These are phyloP conservation scores for Candida quercuum DNA, from an alignment of 805 yeast genomes.

Conservation along the genomic window DNA sequence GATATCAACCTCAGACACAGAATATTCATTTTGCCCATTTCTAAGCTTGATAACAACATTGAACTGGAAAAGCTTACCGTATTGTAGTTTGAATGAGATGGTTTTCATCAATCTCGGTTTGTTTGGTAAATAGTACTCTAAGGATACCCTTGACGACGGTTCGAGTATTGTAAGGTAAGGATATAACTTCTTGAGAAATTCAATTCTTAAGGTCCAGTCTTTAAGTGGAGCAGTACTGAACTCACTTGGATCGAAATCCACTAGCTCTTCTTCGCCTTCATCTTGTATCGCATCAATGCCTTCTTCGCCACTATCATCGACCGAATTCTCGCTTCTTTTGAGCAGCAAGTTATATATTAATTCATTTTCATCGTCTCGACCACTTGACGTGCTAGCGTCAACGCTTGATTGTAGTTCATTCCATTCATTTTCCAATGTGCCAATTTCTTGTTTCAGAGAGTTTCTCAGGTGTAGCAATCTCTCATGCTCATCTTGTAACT, in stretches of 20 bases:
- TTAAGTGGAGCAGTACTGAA: conserved; percentile 17
- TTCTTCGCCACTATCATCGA: conserved; percentile 8
- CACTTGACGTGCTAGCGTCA: conserved; percentile 5
- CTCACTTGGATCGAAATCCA: conserved; percentile 7
- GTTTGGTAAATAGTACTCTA: conserved; percentile 9
- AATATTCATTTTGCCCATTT: conserved; percentile 8
- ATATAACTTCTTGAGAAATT: conserved; percentile 19
- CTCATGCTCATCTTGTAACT: conserved; percentile 10
- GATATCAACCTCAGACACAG: conserved; percentile 8
- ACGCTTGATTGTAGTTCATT: conserved; percentile 12
- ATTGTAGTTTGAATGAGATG: conserved; percentile 13
- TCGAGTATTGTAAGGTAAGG: conserved; percentile 13
- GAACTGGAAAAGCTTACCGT: conserved; percentile 8
- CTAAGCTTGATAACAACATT: conserved; percentile 13
- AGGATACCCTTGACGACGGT: conserved; percentile 11
- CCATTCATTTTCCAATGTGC: conserved; percentile 14
- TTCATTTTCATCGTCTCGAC: conserved; percentile 11
- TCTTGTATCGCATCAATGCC: conserved; percentile 1
- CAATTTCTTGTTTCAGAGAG: conserved; percentile 13
- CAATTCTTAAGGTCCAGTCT: conserved; percentile 19
- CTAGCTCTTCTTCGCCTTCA: conserved; percentile 3
- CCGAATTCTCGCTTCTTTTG: too few species aligned
- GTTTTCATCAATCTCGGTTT: conserved; percentile 13
- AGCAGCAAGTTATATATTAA: conserved; percentile 6
- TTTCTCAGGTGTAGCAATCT: conserved; percentile 8